Evolutionary conservation across 441 rosid genomes (phyloP), one percentile per base, ranked within the genome.

Genomic region (Aquilaria agallochum): DNA sequence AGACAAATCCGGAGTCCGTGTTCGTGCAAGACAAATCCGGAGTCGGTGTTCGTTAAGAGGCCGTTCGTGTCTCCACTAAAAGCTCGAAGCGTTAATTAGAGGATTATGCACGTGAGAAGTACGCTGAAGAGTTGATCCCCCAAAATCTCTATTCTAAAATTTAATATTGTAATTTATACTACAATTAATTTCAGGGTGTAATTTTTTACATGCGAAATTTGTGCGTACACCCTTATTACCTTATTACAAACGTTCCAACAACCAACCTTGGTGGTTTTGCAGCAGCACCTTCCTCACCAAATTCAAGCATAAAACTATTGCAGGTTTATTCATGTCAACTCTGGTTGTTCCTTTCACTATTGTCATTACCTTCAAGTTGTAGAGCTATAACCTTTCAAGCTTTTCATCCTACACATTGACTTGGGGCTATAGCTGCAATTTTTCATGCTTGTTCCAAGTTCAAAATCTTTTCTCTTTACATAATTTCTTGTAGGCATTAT

Each of bases 161-260:
- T 15, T 15, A 15, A 15, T 15, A 15, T 15, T 15, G 15, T 15
- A 15, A 15, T 15, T 15, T 15, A 15, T 15, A 15, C 15, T 15
- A 15, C 15, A 15, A 15, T 15, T 15, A 15, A 15, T 15, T 15
- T 15, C 15, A 15, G 15, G 15, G 15, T 15, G 15, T 15, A 15
- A 15, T 15, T 15, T 15, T 15, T 15, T 15, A 15, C 15, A 15
- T 15, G 15, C 15, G 15, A 15, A 15, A 15, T 15, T 15, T 15
- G 15, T 15, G 15, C 15, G 15, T 15, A 15, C 15, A 15, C 60
- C 95, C 60, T 95, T 97, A 9, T 66, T 91, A 71, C 90, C 97
- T 31, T 40, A 67, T 70, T 13, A 51, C 76, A 4, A 68, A 13
- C 48, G 11, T 75, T 11, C 73, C 82, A 34, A 3, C 77, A 36